These are phyloP conservation scores for Pichia inconspicua DNA, from an alignment of 1,139 yeast genomes.

Conservation along the genomic window DNA sequence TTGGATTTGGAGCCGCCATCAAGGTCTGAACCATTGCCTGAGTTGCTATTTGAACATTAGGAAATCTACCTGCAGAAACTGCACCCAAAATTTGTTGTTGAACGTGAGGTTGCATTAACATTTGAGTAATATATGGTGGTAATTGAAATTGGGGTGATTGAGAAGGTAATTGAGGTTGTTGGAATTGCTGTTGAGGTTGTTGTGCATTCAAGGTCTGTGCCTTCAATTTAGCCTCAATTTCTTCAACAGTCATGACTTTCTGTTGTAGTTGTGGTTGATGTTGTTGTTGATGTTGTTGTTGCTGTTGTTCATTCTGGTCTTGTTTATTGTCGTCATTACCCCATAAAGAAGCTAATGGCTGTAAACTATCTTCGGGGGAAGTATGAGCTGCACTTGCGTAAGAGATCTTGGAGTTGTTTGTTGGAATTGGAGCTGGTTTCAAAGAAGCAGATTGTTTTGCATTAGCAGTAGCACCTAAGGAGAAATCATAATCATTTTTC, in stretches of 20 bases:
- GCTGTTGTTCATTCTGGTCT: constrained; percentile 14
- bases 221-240: constrained; percentile 65
- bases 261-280: constrained; percentile 7
- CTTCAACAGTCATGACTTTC: constrained; percentile 58
- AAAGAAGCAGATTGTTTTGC: constrained; percentile 4
- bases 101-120: constrained; percentile 24
- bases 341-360: constrained; percentile 67
- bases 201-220: constrained; percentile 6
- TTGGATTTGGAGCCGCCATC: constrained; percentile 19
- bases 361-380: constrained; percentile 36
- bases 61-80: constrained; percentile 27
- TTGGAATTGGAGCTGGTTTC: constrained; percentile 20
- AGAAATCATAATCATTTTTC: constrained; percentile 73
- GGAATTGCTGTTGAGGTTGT: constrained; percentile 13
- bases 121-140: constrained; percentile 24
- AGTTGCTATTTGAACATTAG: constrained; percentile 25
- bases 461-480: constrained; percentile 25
- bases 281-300: constrained; percentile 15
- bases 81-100: constrained; percentile 26
- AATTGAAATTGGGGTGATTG: constrained; percentile 16
- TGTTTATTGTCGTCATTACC: constrained; percentile 28
- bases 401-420: constrained; percentile 22
- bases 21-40: constrained; percentile 27
- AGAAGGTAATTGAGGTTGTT: constrained; percentile 20
- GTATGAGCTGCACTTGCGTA: constrained; percentile 52